Conservation (phyloP, 768 basidiomycete genomes). For the Antrodiella citrinella region DNA sequence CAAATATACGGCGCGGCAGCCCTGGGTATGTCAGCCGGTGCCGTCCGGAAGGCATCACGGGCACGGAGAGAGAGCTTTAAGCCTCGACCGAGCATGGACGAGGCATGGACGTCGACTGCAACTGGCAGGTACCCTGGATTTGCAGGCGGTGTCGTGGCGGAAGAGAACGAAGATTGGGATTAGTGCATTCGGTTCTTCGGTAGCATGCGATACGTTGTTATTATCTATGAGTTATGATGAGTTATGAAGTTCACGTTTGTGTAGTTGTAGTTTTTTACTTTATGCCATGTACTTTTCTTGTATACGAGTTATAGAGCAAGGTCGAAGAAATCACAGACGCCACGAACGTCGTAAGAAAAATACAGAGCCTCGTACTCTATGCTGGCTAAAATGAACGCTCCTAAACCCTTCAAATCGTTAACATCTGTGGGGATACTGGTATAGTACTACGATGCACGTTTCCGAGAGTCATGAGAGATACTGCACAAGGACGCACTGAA, state of each 20-base stretch:
- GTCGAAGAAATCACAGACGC: too few relatives aligned
- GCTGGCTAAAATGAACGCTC: slow-evolving; percentile 39
- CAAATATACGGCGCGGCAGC: slow-evolving; percentile 12
- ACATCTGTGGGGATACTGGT: slow-evolving; percentile 29
- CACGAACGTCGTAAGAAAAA: background rate
- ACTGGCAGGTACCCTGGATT: slow-evolving; percentile 19
- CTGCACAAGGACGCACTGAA: too few relatives aligned
- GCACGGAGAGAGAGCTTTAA: slow-evolving; percentile 74
- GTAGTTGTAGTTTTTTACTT: background rate
- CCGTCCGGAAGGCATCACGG: slow-evolving; percentile 41
- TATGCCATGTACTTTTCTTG: background rate
- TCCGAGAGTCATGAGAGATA: too few relatives aligned
- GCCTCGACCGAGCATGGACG: slow-evolving; percentile 69
- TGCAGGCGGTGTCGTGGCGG: slow-evolving; percentile 21
- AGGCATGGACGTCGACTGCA: slow-evolving; percentile 11
- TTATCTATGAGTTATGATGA: background rate
- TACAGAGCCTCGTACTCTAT: slow-evolving; percentile 31
- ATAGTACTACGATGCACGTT: slow-evolving; percentile 36
- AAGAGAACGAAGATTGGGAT: slow-evolving; percentile 25
- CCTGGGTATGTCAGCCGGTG: slow-evolving; percentile 17
- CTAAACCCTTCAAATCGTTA: slow-evolving; percentile 40
- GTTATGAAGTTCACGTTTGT: background rate
- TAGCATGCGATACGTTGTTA: background rate
- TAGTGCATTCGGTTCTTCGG: background rate
- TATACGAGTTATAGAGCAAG: too few relatives aligned